These are phyloP conservation scores for Serpula lacrymans DNA, from an alignment of 768 basidiomycete genomes.

Conservation along the genomic window DNA sequence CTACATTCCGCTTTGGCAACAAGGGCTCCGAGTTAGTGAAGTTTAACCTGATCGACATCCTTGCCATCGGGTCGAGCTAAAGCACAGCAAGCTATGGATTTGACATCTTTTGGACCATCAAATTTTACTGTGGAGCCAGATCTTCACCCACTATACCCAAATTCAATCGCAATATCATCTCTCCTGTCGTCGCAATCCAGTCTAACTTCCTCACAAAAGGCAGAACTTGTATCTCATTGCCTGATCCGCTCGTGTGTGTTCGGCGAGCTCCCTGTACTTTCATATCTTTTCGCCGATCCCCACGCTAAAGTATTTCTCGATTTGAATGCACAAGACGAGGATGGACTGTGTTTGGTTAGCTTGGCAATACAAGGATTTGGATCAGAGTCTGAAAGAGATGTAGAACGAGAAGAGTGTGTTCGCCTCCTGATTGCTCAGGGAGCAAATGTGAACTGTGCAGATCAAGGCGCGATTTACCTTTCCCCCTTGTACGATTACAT, in stretches of 20 bases:
- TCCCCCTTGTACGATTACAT: neutral
- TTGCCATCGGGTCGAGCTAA: too few relatives aligned
- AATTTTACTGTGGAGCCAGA: constrained; percentile 76
- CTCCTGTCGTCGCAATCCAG: constrained; percentile 67
- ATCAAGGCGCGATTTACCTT: constrained; percentile 51
- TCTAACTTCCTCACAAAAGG: constrained; percentile 63
- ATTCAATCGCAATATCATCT: constrained; percentile 54
- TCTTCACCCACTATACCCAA: constrained; percentile 76
- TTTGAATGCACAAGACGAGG: constrained; percentile 73
- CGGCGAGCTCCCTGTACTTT: constrained; percentile 68
- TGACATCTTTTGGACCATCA: constrained; percentile 30
- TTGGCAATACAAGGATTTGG: constrained; percentile 79
- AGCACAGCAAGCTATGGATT: constrained; percentile 23
- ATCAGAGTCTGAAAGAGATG: constrained; percentile 74
- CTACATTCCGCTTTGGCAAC: too few relatives aligned
- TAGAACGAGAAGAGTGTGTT: constrained; percentile 90
- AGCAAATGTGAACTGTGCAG: constrained; percentile 56
- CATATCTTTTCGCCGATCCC: constrained; percentile 66
- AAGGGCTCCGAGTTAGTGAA: too few relatives aligned
- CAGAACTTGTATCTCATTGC: constrained; percentile 69
- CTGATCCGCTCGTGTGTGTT: constrained; percentile 75
- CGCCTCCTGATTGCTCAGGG: constrained; percentile 77
- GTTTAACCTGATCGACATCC: too few relatives aligned
- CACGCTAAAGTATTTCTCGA: constrained; percentile 67
- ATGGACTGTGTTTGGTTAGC: constrained; percentile 79